Base-by-base conservation (phyloP, 192 early-diverging fungal species). In the Cladochytrium replicatum region DNA sequence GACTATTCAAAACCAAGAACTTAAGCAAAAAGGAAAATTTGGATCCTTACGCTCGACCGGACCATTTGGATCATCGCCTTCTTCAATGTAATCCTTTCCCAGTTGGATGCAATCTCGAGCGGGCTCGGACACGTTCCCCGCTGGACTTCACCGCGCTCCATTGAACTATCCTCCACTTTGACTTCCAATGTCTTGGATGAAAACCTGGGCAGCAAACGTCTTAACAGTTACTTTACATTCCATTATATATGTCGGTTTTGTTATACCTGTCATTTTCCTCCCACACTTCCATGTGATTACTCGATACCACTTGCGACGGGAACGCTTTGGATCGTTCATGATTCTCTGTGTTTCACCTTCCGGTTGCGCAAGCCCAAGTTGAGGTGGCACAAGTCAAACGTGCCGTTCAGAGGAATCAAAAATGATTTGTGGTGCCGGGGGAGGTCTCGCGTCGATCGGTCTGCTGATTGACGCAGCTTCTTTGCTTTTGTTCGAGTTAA, bases 131-230 rank as follows among this genome's bases (percentile, higher is more conserved):
- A 41, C 38, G 15, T 38, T 23, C 0, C 71, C 67, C 1, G 63
- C 29, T 22, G 32, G 37, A 47, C 71, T 73, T 28, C 69, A 24
- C 3, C 71, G 52, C 8, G 47, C 49, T 4, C 60, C 59, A 48
- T 73, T 73, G 27, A 54, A 25, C 32, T 66, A 73, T 29, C 66
- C 69, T 17, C 71, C 71, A 21, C 46, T 45, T 46, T 69, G 65
- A 38, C 52, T 56, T 9, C 67, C 67, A 23, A 67, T 46, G 30
- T 73, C 71, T 9, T 48, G 46, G 27, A 73, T 55, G 39, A 43
- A 69, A 1, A 73, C 57, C 52, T 60, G 38, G 19, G 13, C 17
- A 13, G 13, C 13, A 44, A 27, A 17, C 13, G 17, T 13, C 13
- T 37, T 37, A 13, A 37, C 17, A 13, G 13, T 13, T 17, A 37